Conservation (phyloP, 208 protist species). For the Vickermania spadyakhi region DNA sequence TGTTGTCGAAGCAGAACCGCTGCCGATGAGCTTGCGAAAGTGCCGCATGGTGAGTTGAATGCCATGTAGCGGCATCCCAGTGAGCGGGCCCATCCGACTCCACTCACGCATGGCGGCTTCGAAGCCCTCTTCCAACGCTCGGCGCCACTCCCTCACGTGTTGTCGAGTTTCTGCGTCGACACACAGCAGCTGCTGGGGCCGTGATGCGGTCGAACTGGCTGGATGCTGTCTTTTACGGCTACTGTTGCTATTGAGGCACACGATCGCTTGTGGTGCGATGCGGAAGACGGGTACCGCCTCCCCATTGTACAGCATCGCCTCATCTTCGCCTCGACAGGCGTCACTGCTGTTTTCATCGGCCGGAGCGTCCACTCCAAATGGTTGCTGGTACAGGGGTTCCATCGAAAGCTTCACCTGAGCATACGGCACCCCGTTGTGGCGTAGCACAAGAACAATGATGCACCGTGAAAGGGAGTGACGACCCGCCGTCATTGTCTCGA, state of each 20-base stretch:
- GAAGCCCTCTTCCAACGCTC: conserved; percentile 30
- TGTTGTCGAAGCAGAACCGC: not conserved
- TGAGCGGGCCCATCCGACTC: conserved; percentile 50
- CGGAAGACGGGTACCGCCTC: conserved; percentile 6
- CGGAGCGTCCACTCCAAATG: too few relatives aligned
- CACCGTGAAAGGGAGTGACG: too few relatives aligned
- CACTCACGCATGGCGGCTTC: conserved; percentile 35
- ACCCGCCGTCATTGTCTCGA: too few relatives aligned
- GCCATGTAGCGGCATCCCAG: conserved; percentile 65
- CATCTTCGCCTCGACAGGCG: not conserved
- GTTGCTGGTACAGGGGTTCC: conserved; percentile 28
- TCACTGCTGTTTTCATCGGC: conserved; percentile 17
- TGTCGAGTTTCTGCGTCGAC: conserved; percentile 8
- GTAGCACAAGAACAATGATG: conserved; percentile 19
- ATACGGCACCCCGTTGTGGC: conserved; percentile 59
- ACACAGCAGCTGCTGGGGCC: not conserved
- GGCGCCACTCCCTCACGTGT: conserved; percentile 43
- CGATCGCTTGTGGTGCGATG: not conserved
- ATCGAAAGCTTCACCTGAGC: conserved; percentile 47
- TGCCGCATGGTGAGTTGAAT: conserved; percentile 46
- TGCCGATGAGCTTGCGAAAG: conserved; percentile 40
- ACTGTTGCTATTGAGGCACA: not conserved
- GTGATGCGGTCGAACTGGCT: too few relatives aligned
- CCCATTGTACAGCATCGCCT: conserved; percentile 1
- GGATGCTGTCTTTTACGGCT: too few relatives aligned